Evolutionary conservation across 148 eudicot genomes (phyloP), one percentile per base, ranked within the genome.

Genomic region (Vaccinium vitisidaea): DNA sequence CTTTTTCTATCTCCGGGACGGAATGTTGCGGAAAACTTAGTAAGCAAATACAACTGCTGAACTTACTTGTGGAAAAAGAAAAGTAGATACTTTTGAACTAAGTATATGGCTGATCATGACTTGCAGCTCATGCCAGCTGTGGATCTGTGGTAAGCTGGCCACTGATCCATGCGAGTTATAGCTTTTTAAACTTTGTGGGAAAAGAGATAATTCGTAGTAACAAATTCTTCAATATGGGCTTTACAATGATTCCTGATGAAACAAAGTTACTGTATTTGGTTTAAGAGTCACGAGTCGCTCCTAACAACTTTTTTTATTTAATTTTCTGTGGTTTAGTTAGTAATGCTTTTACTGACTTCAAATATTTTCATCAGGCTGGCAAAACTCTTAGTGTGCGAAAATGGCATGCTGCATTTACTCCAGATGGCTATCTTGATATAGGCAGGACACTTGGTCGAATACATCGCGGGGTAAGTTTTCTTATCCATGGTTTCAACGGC

Each of bases 361-460:
- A 3, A 39, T 77, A 61, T 82, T 23, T 59, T 63, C 58, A 70
- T 85, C 88, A 97, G 99, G 92, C 93, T 87, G 99, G 99, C 14
- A 94, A 90, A 88, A 94, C 98, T 6, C 91, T 96, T 77, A 96
- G 99, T 86, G 92, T 70, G 67, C 91, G 99, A 77, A 96, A 93
- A 85, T 96, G 99, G 99, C 92, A 91, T 77, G 88, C 99, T 78
- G 92, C 96, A 85, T 95, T 97, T 90, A 86, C 93, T 78, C 87
- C 91, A 48, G 99, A 97, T 83, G 99, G 99, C 76, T 82, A 90
- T 86, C 95, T 97, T 78, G 96, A 97, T 90, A 93, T 97, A 87
- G 92, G 96, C 87, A 93, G 94, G 91, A 94, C 92, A 48, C 93
- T 97, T 52, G 59, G 93, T 89, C 91, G 99, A 83, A 94, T 97